Percentiles rank a stretch among this genome's conserved stretches.
phyloP scores from a whole-genome alignment of 1,139 yeast species.

The Sugiyamaella japonica region DNA sequence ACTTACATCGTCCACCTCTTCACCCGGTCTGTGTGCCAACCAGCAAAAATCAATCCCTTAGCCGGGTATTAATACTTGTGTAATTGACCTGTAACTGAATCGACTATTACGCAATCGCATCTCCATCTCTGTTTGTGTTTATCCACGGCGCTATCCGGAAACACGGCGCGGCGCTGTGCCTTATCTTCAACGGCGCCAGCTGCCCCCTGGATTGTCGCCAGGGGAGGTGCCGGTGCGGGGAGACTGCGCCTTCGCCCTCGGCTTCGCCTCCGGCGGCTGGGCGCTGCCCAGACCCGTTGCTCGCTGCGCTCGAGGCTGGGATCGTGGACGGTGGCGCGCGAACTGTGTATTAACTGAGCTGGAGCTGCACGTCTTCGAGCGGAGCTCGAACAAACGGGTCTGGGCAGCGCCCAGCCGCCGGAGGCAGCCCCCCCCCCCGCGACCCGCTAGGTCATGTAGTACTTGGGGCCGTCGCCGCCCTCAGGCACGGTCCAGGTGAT shows the following conservation, averaged over 20 bases:
- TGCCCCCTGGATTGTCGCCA: background rate
- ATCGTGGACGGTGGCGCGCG: background rate
- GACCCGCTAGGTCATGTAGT: constrained; percentile 65
- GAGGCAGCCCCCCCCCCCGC: no score
- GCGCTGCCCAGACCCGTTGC: background rate
- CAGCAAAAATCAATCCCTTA: no score
- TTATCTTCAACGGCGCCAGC: background rate
- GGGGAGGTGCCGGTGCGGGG: no score
- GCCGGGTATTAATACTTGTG: no score
- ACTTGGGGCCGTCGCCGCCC: constrained; percentile 98
- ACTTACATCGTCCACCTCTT: no score
- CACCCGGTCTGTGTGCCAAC: no score
- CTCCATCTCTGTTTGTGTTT: background rate
- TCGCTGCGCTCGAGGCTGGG: background rate
- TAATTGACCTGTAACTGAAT: no score
- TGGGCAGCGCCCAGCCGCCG: constrained; percentile 3
- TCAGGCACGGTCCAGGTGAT: constrained; percentile 95
- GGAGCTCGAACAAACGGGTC: background rate
- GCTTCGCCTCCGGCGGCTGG: background rate
- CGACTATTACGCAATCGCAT: background rate
- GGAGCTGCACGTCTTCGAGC: no score
- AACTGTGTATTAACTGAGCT: no score
- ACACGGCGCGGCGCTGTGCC: background rate
- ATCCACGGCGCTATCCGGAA: background rate
- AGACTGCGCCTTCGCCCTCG: background rate